phyloP scores from a whole-genome alignment of 2,329 filamentous ascomycete species.

The Fusarium duplospermum region DNA sequence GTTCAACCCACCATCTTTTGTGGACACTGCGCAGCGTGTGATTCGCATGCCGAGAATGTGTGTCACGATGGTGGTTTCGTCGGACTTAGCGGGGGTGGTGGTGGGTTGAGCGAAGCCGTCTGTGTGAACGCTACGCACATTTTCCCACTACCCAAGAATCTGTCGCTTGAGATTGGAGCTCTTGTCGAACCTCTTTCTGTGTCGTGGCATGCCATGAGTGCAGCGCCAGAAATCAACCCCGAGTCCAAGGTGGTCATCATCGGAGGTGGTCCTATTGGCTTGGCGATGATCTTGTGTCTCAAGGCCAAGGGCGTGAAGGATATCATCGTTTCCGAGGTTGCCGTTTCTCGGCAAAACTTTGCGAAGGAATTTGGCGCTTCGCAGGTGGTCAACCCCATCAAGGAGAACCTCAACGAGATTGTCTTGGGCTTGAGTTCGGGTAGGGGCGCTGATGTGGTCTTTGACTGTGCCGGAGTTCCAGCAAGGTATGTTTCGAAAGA shows the following conservation, averaged over 20 bases:
- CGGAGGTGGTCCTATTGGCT: constrained; percentile 62
- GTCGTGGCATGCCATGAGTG: constrained; percentile 58
- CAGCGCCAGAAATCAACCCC: constrained; percentile 53
- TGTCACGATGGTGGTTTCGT: constrained; percentile 60
- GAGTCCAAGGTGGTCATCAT: constrained; percentile 61
- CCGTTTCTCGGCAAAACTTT: constrained; percentile 54
- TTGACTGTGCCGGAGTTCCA: constrained; percentile 70
- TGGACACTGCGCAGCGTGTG: constrained; percentile 66
- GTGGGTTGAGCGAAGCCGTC: constrained; percentile 66
- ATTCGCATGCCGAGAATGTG: constrained; percentile 64
- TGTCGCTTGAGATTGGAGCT: constrained; percentile 63
- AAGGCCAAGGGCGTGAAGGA: constrained; percentile 59
- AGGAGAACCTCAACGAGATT: constrained; percentile 59
- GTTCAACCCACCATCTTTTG: constrained; percentile 72
- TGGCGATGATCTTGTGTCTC: constrained; percentile 59
- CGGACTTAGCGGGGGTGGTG: constrained; percentile 57
- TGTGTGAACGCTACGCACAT: constrained; percentile 62
- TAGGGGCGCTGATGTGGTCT: constrained; percentile 67
- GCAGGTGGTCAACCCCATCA: constrained; percentile 53
- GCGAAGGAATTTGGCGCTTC: constrained; percentile 59
- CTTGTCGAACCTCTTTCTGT: constrained; percentile 65
- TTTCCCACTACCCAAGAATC: constrained; percentile 61
- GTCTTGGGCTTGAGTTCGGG: constrained; percentile 60
- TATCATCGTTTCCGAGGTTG: constrained; percentile 61
- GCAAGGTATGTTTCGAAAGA: constrained; percentile 33